Base-by-base conservation (phyloP, 176 grass and related monocot species). In the Chrysopogon serrulatus region DNA sequence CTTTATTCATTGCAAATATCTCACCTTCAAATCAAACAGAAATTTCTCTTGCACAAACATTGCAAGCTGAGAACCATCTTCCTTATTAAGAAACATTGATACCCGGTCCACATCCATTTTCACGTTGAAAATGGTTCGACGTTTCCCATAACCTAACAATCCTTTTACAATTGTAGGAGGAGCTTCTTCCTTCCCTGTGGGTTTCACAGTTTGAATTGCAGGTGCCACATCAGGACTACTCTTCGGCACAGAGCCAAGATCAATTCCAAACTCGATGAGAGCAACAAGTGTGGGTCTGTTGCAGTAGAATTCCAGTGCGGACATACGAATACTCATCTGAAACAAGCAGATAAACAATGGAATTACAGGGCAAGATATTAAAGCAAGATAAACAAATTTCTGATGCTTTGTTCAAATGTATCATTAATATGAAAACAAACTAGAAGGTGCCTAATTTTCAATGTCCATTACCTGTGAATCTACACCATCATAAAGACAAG, bases 291-390 rank as follows among this genome's bases (percentile, higher is more conserved):
- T 98, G 37, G 96, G 91, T 62, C 96, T 92, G 80, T 93, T 93
- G 80, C 93, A 98, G 79, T 95, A 98, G 59, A 98, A 95, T 53
- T 98, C 93, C 68, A 92, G 72, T 57, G 91, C 87, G 6, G 96
- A 95, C 96, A 95, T 98, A 18, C 89, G 89, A 54, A 98, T 98
- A 86, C 67, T 93, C 96, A 98, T 98, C 96, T 98, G 91, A 71
- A 91, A 85, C 32, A n/a, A 79, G 82, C 47, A 71, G 10, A 45
- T 2, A 73, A 83, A 69, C 5, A 51, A 68, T 59, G 24, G 4
- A 85, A 53, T 43, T 78, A 71, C 18, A 78, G 14, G 41, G 1
- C 5, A 5, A 24, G 62, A 47, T 59, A 42, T 61, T 23, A 69
- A 42, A 65, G 53, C 19, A 71, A 81, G 28, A 81, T 3, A 85